Evolutionary conservation across 23 red algal species (phyloP), one percentile per base, ranked within the genome.

Genomic region (Agarophyton chilense): DNA sequence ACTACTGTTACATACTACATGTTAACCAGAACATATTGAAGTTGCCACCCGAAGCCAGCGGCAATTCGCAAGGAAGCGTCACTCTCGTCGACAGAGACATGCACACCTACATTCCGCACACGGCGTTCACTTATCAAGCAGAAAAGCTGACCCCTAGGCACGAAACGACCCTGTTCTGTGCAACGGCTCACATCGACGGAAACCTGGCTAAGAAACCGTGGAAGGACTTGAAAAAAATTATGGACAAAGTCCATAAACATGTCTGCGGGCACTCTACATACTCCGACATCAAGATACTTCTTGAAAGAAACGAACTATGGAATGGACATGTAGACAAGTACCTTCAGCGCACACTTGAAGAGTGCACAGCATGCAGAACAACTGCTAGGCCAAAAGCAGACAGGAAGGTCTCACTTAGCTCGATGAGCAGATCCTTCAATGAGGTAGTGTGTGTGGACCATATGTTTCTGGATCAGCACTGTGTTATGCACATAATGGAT

Each of bases 251-350:
- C 24, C 63, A 73, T 18, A 32, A 54, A 14, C 61, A 86, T 49
- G 82, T 86, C 8, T 86, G 82, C 14, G 44, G 63, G 24, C 63
- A 73, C 53, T 44, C 82, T n/a, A 78, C 43, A 19, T 62, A 64
- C 18, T 41, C 25, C 25, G 84, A 89, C 71, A 89, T 89, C 0
- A 60, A 56, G 12, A 47, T 53, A 6, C 41, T 86, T 26, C 54
- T 90, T 6, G 49, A 80, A 46, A 0, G 86, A 64, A 90, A 90
- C 46, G 1, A 65, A 18, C 25, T 90, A 14, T 90, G 86, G 75
- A 54, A 45, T 52, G 22, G 43, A 9, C 36, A 90, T 11, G 44
- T 63, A 11, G 86, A 61, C 41, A 38, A 90, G 16, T 90, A 90
- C 60, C 72, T 80, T 2, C 43, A 52, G 28, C n/a, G 2, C 6